phyloP scores from a whole-genome alignment of 352 stramenopile species.

The Phytophthora citrophthora region DNA sequence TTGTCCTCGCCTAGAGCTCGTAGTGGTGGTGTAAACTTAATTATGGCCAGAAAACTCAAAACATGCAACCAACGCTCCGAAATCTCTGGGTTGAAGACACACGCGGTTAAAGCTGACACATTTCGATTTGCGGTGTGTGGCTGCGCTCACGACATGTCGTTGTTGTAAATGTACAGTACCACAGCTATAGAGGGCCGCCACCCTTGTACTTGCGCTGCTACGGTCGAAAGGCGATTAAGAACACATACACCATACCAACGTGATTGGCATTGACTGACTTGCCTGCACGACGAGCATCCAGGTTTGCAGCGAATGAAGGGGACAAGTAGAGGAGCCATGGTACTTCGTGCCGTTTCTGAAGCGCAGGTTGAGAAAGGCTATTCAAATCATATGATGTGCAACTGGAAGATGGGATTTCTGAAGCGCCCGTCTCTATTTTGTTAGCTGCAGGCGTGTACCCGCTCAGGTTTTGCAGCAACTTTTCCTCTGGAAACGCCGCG shows the following conservation, averaged over 20 bases:
- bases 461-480: slow-evolving; percentile 1
- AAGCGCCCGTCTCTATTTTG: slow-evolving; percentile 20
- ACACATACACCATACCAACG: not conserved
- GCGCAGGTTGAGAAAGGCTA: not conserved
- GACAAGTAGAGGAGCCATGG: not conserved
- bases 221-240: not conserved
- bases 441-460: slow-evolving; percentile 5
- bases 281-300: too few species aligned
- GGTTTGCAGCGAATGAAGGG: too few species aligned
- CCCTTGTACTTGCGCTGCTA: not conserved
- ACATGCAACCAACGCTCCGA: not conserved
- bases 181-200: too few species aligned
- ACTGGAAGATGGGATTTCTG: slow-evolving; percentile 6
- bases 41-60: not conserved
- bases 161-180: not conserved
- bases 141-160: slow-evolving; percentile 7
- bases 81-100: slow-evolving; percentile 13
- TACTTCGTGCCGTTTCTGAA: slow-evolving; percentile 15
- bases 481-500: not conserved
- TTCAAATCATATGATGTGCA: slow-evolving; percentile 8
- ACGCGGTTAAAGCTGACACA: slow-evolving; percentile 3
- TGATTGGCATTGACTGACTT: too few species aligned
- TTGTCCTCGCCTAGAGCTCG: too few species aligned
- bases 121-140: slow-evolving; percentile 16
- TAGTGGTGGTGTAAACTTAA: too few species aligned